Conservation (phyloP, 2,329 filamentous ascomycete species). For the Alternaria brassicicola region DNA sequence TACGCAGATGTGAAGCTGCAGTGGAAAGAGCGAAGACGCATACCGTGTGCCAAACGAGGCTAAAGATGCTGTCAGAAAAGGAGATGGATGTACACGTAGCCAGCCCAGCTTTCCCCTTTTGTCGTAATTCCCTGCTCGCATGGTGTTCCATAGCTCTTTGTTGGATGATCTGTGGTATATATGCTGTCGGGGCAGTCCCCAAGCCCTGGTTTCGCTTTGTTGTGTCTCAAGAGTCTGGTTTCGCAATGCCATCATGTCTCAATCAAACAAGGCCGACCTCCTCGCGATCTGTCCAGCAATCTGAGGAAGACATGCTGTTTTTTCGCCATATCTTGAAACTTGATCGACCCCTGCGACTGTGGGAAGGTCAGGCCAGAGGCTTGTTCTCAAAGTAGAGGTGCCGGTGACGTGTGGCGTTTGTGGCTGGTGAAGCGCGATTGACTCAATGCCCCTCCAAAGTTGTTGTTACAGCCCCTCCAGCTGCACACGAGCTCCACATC, state of each 20-base stretch:
- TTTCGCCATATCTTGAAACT: not conserved
- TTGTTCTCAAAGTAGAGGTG: not conserved
- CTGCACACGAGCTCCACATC: constrained; percentile 19
- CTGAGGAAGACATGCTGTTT: not conserved
- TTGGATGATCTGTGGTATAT: not conserved
- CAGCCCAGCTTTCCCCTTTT: not conserved
- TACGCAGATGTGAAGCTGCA: not conserved
- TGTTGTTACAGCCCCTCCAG: constrained; percentile 18
- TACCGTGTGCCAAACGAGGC: not conserved
- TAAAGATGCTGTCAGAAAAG: not conserved
- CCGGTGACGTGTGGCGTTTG: constrained; percentile 16
- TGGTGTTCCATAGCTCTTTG: not conserved
- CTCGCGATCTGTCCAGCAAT: not conserved
- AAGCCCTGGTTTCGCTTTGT: not conserved
- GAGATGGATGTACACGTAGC: not conserved
- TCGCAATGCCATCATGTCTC: not conserved
- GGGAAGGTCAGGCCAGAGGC: not conserved
- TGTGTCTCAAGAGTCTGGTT: not conserved
- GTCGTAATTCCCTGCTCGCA: not conserved
- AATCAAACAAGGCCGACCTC: not conserved
- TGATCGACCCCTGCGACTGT: too few species aligned
- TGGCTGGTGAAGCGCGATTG: constrained; percentile 29
- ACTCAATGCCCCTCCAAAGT: constrained; percentile 32
- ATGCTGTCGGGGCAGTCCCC: not conserved
- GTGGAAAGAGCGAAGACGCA: not conserved